A percentile compares a stretch with the other conserved stretches of the same genome.
Evolutionary conservation across 305 asterid species (phyloP).

Genomic region (Fraxinus nigra): DNA sequence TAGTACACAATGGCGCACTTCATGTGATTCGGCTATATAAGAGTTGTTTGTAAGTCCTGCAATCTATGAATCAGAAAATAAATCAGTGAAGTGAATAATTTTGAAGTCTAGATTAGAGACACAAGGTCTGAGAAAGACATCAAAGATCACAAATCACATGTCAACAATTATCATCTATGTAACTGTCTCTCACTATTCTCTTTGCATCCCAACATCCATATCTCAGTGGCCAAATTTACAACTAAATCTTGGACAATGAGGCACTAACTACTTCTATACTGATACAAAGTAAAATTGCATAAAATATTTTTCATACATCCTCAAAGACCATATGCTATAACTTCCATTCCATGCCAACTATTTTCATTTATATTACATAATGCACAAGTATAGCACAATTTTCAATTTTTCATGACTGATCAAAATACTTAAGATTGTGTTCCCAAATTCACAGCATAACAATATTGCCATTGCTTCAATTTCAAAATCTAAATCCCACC

Average conservation of each 20-base stretch:
- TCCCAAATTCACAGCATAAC: not conserved
- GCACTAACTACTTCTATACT: not conserved
- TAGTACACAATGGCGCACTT: constrained; percentile 79
- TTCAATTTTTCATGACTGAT: not conserved
- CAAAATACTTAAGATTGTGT: not conserved
- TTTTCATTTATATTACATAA: not conserved
- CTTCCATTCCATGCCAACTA: not conserved
- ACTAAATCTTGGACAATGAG: constrained; percentile 6
- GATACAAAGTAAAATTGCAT: not conserved
- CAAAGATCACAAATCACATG: not conserved
- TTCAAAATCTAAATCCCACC: constrained; percentile 9
- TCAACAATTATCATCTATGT: not conserved
- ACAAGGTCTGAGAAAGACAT: not conserved
- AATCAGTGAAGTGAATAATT: constrained; percentile 9
- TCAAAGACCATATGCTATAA: not conserved
- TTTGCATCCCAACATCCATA: not conserved
- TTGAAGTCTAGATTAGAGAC: constrained; percentile 5
- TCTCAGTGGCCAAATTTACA: not conserved
- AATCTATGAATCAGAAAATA: constrained; percentile 50
- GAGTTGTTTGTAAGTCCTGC: constrained; percentile 97
- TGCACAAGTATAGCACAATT: not conserved
- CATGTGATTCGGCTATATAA: constrained; percentile 66
- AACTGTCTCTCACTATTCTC: not conserved
- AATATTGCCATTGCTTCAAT: not conserved
- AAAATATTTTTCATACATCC: constrained; percentile 4